These are phyloP conservation scores for Blastobotrys robertii DNA, from an alignment of 805 yeast species.

Conservation along the genomic window DNA sequence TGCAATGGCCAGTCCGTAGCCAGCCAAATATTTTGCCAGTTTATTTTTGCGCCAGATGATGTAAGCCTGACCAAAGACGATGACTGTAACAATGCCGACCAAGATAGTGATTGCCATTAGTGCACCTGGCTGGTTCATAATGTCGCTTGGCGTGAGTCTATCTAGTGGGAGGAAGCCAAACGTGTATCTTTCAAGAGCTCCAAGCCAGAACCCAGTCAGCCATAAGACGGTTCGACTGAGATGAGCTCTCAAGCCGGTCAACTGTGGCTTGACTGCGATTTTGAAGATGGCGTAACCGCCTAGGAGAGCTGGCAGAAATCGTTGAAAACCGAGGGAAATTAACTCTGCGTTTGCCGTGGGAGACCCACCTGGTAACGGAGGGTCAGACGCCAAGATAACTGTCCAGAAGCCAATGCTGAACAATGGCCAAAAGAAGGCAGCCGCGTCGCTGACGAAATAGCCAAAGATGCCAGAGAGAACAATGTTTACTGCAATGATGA, in stretches of 20 bases:
- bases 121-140: slow-evolving; percentile 71
- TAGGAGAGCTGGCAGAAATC: slow-evolving; percentile 68
- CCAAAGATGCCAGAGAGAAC: slow-evolving; percentile 41
- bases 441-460: slow-evolving; percentile 41
- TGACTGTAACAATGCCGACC: slow-evolving; percentile 35
- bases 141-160: slow-evolving; percentile 61
- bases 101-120: slow-evolving; percentile 50
- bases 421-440: slow-evolving; percentile 51
- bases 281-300: slow-evolving; percentile 61
- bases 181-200: slow-evolving; percentile 75
- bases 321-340: slow-evolving; percentile 58
- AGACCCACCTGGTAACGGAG: slow-evolving; percentile 32
- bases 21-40: slow-evolving; percentile 45
- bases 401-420: slow-evolving; percentile 76
- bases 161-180: slow-evolving; percentile 87
- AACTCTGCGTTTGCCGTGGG: slow-evolving; percentile 51
- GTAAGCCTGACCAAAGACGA: slow-evolving; percentile 66
- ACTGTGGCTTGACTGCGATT: slow-evolving; percentile 16
- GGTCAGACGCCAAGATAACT: slow-evolving; percentile 71
- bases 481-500: slow-evolving; percentile 49
- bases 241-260: slow-evolving; percentile 20
- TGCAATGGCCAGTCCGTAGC: slow-evolving; percentile 32
- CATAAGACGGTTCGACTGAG: slow-evolving; percentile 41
- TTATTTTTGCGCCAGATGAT: slow-evolving; percentile 60
- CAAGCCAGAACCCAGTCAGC: slow-evolving; percentile 79